phyloP scores from a whole-genome alignment of 352 stramenopile species.

The Globisporangium viniferum region DNA sequence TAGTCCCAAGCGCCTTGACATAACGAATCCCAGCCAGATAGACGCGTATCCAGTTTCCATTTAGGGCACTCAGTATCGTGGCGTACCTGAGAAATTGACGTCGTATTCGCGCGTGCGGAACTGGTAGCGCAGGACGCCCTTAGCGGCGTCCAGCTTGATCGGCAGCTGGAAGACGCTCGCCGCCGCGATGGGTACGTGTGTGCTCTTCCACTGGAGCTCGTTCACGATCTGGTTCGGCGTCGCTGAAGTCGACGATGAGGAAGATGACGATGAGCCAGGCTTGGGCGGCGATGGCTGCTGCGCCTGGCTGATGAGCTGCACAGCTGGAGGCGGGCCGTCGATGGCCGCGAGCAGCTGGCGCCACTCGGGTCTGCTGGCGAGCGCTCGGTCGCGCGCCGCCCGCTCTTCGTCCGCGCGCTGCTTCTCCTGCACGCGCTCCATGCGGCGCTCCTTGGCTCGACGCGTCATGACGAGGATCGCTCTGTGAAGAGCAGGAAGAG shows the following conservation, averaged over 20 bases:
- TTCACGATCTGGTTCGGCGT: conserved; percentile 35
- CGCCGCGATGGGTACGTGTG: conserved; percentile 64
- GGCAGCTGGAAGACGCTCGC: conserved; percentile 63
- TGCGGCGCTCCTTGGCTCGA: conserved; percentile 67
- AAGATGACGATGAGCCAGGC: neutral
- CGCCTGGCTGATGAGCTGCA: conserved; percentile 6
- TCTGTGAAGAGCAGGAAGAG: neutral
- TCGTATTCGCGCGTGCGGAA: conserved; percentile 76
- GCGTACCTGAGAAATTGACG: conserved; percentile 50
- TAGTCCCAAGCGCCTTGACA: neutral
- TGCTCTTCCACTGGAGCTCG: conserved; percentile 76
- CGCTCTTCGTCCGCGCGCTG: conserved; percentile 39
- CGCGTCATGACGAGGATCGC: conserved; percentile 48
- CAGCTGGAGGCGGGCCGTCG: conserved; percentile 27
- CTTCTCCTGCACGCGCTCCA: conserved; percentile 61
- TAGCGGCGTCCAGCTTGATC: conserved; percentile 64
- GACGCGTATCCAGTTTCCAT: neutral
- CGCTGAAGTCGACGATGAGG: neutral
- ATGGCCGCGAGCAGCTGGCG: conserved; percentile 54
- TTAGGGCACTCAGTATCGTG: neutral
- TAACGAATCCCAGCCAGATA: neutral
- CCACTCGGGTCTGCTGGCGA: conserved; percentile 52
- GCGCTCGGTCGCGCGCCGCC: conserved; percentile 31
- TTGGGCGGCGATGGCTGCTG: conserved; percentile 11
- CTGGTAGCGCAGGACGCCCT: conserved; percentile 53